Percentiles rank a stretch among this genome's conserved stretches.
Conservation (phyloP, 345 rosid species). For the Cardamine occulta region DNA sequence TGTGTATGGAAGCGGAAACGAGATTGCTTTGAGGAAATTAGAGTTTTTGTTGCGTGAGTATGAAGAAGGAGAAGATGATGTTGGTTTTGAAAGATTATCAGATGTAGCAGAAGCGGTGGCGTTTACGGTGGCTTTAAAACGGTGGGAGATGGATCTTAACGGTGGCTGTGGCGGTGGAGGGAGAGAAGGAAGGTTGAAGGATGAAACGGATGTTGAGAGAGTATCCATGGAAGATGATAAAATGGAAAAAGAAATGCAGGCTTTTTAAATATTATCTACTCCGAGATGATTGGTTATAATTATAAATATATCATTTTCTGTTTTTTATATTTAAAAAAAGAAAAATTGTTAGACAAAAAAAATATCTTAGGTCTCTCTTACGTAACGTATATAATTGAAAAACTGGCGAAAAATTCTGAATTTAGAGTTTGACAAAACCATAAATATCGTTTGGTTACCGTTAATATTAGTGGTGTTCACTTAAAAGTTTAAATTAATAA, state of each 20-base stretch:
- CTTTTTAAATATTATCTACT: constrained; percentile 23
- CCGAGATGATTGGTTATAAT: background rate
- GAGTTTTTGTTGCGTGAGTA: constrained; percentile 30
- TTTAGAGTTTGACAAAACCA: background rate
- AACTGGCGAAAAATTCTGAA: background rate
- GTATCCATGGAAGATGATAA: constrained; percentile 58
- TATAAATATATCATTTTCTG: background rate
- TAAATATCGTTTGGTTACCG: background rate
- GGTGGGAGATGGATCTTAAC: constrained; percentile 31
- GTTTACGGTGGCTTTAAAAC: constrained; percentile 40
- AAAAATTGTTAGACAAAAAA: background rate
- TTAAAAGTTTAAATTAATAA: no score
- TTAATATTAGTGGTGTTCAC: background rate
- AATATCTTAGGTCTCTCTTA: background rate
- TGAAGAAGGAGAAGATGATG: constrained; percentile 37
- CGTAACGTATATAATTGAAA: background rate
- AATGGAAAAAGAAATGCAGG: background rate
- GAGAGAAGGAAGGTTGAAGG: constrained; percentile 51
- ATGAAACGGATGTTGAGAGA: constrained; percentile 56
- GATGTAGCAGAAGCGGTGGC: constrained; percentile 39
- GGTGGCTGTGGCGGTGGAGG: constrained; percentile 42
- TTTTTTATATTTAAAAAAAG: background rate
- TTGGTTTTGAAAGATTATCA: constrained; percentile 32
- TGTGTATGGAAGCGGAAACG: constrained; percentile 22
- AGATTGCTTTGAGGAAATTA: constrained; percentile 9